These are phyloP conservation scores for Sedum album DNA, from an alignment of 164 flowering plant species.

Conservation along the genomic window DNA sequence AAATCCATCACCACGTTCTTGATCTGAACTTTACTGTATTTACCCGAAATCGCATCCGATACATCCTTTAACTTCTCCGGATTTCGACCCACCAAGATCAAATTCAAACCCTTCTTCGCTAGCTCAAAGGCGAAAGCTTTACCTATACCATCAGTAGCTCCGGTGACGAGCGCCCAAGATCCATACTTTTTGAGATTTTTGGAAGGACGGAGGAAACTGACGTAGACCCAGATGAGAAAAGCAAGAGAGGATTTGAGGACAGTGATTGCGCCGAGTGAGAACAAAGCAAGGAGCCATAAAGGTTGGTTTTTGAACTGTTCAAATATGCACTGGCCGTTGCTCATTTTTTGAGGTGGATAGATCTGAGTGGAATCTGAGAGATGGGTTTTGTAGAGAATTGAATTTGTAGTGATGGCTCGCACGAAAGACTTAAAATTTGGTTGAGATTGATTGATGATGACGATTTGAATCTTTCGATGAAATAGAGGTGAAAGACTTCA, in stretches of 20 bases:
- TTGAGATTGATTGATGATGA: neutral
- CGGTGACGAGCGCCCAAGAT: slow-evolving; percentile 12
- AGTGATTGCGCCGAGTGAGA: neutral
- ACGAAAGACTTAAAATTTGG: neutral
- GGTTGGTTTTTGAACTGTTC: slow-evolving; percentile 11
- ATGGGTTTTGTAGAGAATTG: neutral
- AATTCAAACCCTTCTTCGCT: neutral
- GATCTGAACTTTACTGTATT: slow-evolving; percentile 3
- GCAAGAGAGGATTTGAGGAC: neutral
- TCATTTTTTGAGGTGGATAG: neutral
- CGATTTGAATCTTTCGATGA: neutral
- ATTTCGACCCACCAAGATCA: slow-evolving; percentile 10
- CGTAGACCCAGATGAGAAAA: slow-evolving; percentile 5
- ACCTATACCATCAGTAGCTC: neutral
- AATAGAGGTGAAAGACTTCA: neutral
- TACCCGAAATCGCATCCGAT: neutral
- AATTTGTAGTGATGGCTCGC: neutral
- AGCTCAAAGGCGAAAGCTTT: neutral
- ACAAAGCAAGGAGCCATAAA: slow-evolving; percentile 5
- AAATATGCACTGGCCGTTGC: neutral
- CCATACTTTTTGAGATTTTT: slow-evolving; percentile 9
- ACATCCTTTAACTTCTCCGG: slow-evolving; percentile 5
- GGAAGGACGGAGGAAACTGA: slow-evolving; percentile 2
- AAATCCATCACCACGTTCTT: slow-evolving; percentile 7
- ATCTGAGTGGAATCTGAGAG: neutral